Evolutionary conservation across 139 green algal genomes (phyloP), one percentile per base, ranked within the genome.

Genomic region (Haematococcus lacustris): DNA sequence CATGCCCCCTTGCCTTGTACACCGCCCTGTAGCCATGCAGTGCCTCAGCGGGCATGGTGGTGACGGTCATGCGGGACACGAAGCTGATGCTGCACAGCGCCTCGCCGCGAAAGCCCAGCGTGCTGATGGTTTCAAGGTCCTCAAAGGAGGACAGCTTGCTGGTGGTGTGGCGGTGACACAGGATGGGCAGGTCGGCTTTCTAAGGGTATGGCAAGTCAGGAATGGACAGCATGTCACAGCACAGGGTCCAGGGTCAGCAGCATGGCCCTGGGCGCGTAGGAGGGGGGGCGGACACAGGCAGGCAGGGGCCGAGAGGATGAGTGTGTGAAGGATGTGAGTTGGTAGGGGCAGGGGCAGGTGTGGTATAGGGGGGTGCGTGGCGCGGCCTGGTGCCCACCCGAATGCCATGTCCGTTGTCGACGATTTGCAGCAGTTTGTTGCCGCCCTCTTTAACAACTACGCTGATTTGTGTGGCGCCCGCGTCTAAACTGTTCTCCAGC

Each of bases 401-500:
- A 38, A 98, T 87, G 37, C 94, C 94, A 70, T 84, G 73, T 21
- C 95, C 95, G 73, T 98, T 93, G 83, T 99, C 95, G 26, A 88
- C 82, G 5, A 99, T 88, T 73, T 96, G 91, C 53, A 98, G 87
- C 51, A 97, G 66, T 80, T 94, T 95, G 41, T 93, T 83, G 38
- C 95, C 95, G 34, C 94, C 95, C 25, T 98, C 94, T 73, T 96
- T 97, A 1, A 95, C 82, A 0, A 80, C 76, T 0, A 99, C 80
- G 26, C 34, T 86, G 60, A 97, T 87, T 35, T 88, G 76, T 1
- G 87, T 91, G 6, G 91, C 73, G n/a, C 88, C 89, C 28, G 95
- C 95, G 40, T 99, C 95, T 1, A 98, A 50, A 43, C 79, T 90
- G 83, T 99, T 99, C 80, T 99, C 95, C n/a, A 99, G 59, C 79